Evolutionary conservation across 768 basidiomycete species (phyloP), one percentile per base, ranked within the genome.

Genomic region (Agaricus bisporus): DNA sequence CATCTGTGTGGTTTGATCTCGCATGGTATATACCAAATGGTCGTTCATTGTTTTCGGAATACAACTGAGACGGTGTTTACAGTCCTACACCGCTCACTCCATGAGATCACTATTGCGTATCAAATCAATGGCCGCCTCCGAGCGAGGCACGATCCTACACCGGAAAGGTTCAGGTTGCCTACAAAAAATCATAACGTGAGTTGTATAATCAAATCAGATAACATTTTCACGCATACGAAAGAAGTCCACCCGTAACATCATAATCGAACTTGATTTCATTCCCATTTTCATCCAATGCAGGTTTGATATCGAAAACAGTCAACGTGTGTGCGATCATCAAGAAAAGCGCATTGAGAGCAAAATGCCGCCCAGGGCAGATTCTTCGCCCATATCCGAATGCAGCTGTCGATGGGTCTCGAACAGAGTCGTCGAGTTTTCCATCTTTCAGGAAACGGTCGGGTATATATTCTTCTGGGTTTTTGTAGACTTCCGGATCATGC

Each of bases 261-360:
- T 45, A 29, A 8, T 38, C 47, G 7, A 56, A 8, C 2, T 51
- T 43, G 12, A 56, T 36, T 18, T 28, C 28, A 25, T 36, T 35
- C 12, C 55, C 58, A 9, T n/a, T 38, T 11, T 46, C 51, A 25
- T 59, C 58, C 2, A 44, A 41, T 18, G 25, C 26, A 5, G 51
- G 47, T 10, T 17, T 36, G 37, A 59, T 45, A 41, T 56, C 38
- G 47, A 49, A 59, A 9, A 54, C 46, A n/a, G 64, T 52, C 4
- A 68, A 38, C 7, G 64, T 55, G 2, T 56, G 55, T 3, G 60
- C 59, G 1, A 62, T 47, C 4, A 56, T 53, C 20, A 59, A 54
- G 62, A 69, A 71, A 20, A 76, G 14, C 14, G 70, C 73, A 1
- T 70, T 65, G 17, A 76, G 72, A 4, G 72, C 77, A 37, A 81